These are phyloP conservation scores for Aspergillus floridensis DNA, from an alignment of 2,329 filamentous ascomycete species.

Conservation along the genomic window DNA sequence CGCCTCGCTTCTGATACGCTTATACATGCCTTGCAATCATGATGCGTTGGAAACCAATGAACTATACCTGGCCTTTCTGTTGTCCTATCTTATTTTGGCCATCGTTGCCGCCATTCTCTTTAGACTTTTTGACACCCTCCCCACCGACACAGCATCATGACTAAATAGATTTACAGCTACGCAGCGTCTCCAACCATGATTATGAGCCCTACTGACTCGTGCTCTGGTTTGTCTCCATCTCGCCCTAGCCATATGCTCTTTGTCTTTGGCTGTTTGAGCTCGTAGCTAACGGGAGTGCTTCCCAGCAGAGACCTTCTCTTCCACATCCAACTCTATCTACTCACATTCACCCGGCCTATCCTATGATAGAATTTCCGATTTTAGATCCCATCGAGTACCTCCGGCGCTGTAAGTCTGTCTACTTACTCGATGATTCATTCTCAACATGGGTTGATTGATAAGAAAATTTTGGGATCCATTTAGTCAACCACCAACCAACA, in stretches of 20 bases:
- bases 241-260: background rate
- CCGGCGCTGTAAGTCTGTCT: constrained; percentile 36
- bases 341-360: constrained; percentile 33
- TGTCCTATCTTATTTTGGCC: background rate
- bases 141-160: constrained; percentile 14
- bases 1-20: constrained; percentile 7
- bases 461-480: constrained; percentile 16
- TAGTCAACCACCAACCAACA: constrained; percentile 48
- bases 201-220: constrained; percentile 52
- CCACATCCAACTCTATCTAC: constrained; percentile 33
- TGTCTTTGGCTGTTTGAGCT: background rate
- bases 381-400: constrained; percentile 34
- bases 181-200: constrained; percentile 51
- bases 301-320: constrained; percentile 33
- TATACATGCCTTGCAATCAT: constrained; percentile 15
- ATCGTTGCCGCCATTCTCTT: background rate
- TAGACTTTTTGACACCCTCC: background rate
- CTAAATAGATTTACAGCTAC: constrained; percentile 45
- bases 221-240: constrained; percentile 48
- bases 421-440: background rate
- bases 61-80: constrained; percentile 7
- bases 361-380: constrained; percentile 41
- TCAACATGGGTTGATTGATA: constrained; percentile 14
- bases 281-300: constrained; percentile 20
- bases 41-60: constrained; percentile 8